Evolutionary conservation across 805 yeast genomes (phyloP), one percentile per base, ranked within the genome.

Genomic region (Pichia scutulata): DNA sequence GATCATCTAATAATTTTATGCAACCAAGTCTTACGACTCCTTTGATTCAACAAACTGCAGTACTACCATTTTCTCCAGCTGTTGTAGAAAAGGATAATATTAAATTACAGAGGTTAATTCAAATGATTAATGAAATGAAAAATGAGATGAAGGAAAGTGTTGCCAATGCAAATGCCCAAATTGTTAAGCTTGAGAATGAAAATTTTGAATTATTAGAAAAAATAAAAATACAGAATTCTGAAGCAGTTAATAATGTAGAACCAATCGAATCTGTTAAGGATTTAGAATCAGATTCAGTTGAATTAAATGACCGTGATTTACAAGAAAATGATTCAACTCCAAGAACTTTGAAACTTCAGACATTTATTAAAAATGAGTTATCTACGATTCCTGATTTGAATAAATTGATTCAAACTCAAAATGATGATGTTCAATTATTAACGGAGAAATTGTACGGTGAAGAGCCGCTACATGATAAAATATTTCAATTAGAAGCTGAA

Each of bases 121-220:
- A 46, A 16, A 60, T 61, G 62, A 50, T 67, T n/a, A 56, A 52
- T 24, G 60, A 63, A 13, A 59, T 78, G 48, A 76, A 71, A 53
- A 21, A 55, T 3, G 72, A 72, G 41, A 75, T 80, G 54, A 73
- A 71, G 50, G 64, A 65, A 5, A 82, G 80, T 55, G 82, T 84
- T 54, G 71, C 69, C 46, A 67, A 71, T 46, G 90, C 89, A 0
- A 76, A 81, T 55, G 72, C 72, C 19, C 75, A 75, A 50, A 80
- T 84, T 22, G 64, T 64, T 22, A 58, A 59, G 21, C 67, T 85
- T 36, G 86, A 82, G 52, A 26, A 50, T 14, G 70, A 72, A 50
- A 62, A 57, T 41, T 49, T 50, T 14, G 57, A 54, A 44, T 48
- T 47, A 25, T 22, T 40, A 28, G 42, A 43, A n/a, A 21, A 47